These are phyloP conservation scores for Chenopodium berlandieri DNA, from an alignment of 148 eudicot genomes.

Conservation along the genomic window DNA sequence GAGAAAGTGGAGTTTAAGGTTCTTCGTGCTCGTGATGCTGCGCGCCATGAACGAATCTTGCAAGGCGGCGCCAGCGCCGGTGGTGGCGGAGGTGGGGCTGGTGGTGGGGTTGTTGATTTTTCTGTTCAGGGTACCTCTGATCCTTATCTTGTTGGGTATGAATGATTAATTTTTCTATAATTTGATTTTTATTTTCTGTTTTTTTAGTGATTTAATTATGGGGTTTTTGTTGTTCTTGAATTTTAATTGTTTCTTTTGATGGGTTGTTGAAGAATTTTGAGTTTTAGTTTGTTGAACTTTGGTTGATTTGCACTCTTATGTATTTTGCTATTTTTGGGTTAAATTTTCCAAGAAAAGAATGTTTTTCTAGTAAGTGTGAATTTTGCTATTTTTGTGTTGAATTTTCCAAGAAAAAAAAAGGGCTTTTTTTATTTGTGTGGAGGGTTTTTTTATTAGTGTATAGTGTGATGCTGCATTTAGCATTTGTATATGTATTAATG, in stretches of 20 bases:
- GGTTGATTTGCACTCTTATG: background rate
- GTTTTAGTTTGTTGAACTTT: background rate
- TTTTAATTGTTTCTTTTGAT: background rate
- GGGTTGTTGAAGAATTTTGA: slow-evolving; percentile 4
- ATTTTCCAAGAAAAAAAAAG: background rate
- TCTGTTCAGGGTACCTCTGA: slow-evolving; percentile 68
- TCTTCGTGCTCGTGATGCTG: slow-evolving; percentile 55
- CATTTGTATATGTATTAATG: slow-evolving; percentile 1
- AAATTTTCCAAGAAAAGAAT: background rate
- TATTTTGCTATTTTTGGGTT: background rate
- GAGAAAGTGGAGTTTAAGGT: slow-evolving; percentile 55
- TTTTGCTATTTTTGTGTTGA: background rate
- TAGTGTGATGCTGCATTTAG: background rate
- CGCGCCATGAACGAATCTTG: slow-evolving; percentile 65
- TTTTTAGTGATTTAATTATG: slow-evolving; percentile 7
- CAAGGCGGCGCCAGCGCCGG: slow-evolving; percentile 18
- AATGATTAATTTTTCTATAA: no score
- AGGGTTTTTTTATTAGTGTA: no score
- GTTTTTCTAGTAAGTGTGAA: background rate
- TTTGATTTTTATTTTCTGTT: background rate
- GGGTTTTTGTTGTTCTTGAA: background rate
- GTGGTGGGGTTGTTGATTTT: slow-evolving; percentile 77
- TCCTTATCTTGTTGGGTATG: slow-evolving; percentile 72
- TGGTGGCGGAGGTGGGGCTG: slow-evolving; percentile 15
- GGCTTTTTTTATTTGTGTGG: background rate